A percentile compares a stretch with the other conserved stretches of the same genome.
Evolutionary conservation across 306 rosid species (phyloP).

Genomic region (apple (Malus domestica)): ASM211411v1 NC_041803.1:46844501-46845000

Average conservation of each 20-base stretch:
- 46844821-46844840: background rate
- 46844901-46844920: background rate
- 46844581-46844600: constrained; percentile 5
- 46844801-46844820: background rate
- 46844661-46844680: constrained; percentile 35
- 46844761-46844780: constrained; percentile 27
- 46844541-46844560: constrained; percentile 32
- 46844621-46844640: constrained; percentile 38
- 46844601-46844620: background rate
- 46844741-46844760: constrained; percentile 22
- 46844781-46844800: background rate
- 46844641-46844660: constrained; percentile 37
- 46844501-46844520: constrained; percentile 35
- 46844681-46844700: constrained; percentile 35
- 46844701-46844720: constrained; percentile 34
- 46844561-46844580: constrained; percentile 30
- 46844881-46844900: background rate
- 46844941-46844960: background rate
- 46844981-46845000: constrained; percentile 41
- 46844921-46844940: background rate
- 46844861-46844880: background rate
- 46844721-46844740: constrained; percentile 39
- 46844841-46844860: no score
- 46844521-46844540: constrained; percentile 22
- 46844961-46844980: constrained; percentile 28